Conservation (phyloP, 2,329 filamentous ascomycete species). For the Apiospora phragmitis region DNA sequence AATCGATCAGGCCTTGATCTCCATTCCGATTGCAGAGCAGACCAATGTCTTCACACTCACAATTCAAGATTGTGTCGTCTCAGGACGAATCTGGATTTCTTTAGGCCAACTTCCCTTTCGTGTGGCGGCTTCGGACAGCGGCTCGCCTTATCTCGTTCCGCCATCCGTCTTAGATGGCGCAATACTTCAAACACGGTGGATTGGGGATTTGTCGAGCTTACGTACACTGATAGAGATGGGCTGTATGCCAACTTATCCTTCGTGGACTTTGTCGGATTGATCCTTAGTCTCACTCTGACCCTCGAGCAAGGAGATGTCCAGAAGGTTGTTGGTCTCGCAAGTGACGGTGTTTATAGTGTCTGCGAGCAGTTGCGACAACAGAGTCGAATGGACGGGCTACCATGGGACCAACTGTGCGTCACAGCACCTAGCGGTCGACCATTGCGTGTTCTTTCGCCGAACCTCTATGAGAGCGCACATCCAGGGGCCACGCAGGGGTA, state of each 20-base stretch:
- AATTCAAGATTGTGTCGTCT: slow-evolving; percentile 39
- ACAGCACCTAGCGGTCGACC: slow-evolving; percentile 36
- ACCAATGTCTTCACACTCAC: slow-evolving; percentile 39
- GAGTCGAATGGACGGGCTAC: not conserved
- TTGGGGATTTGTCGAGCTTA: slow-evolving; percentile 53
- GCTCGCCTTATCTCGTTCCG: slow-evolving; percentile 41
- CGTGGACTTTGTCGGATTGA: slow-evolving; percentile 52
- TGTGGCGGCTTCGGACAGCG: slow-evolving; percentile 29
- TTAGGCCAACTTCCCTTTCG: slow-evolving; percentile 41
- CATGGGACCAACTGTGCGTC: not conserved
- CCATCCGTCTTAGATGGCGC: slow-evolving; percentile 44
- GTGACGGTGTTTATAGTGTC: not conserved
- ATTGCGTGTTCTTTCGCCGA: slow-evolving; percentile 46
- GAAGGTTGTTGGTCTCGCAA: slow-evolving; percentile 14
- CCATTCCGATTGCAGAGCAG: slow-evolving; percentile 36
- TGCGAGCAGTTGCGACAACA: not conserved
- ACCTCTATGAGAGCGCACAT: slow-evolving; percentile 39
- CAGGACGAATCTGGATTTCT: slow-evolving; percentile 43
- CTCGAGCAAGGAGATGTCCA: slow-evolving; percentile 37
- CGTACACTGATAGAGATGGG: slow-evolving; percentile 35
- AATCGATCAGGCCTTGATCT: slow-evolving; percentile 31
- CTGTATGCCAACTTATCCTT: slow-evolving; percentile 52
- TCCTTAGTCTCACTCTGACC: slow-evolving; percentile 49
- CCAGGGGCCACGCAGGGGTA: slow-evolving; percentile 39
- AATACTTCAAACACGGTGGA: slow-evolving; percentile 44